These are phyloP conservation scores for Smithsoniella earleae DNA, from an alignment of 163 green algal genomes.

Conservation along the genomic window DNA sequence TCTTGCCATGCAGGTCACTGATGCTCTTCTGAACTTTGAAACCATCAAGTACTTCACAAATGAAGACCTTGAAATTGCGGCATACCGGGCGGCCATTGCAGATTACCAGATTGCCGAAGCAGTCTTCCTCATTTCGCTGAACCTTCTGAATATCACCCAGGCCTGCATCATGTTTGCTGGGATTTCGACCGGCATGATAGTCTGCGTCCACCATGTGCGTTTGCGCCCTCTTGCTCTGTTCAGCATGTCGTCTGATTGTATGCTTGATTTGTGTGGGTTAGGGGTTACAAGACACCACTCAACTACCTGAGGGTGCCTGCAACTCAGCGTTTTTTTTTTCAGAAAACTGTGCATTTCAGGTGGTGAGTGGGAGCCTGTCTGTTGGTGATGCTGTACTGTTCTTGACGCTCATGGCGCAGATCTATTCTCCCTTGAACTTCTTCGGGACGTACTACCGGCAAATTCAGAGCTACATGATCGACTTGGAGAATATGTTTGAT, in stretches of 20 bases:
- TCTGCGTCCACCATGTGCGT: constrained; percentile 43
- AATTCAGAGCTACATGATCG: constrained; percentile 62
- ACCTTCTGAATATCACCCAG: constrained; percentile 66
- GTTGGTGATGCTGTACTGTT: constrained; percentile 83
- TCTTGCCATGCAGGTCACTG: constrained; percentile 37
- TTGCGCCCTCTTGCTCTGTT: background rate
- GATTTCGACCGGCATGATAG: constrained; percentile 51
- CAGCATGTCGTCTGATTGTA: no score
- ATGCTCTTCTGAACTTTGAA: constrained; percentile 70
- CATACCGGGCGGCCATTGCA: constrained; percentile 43
- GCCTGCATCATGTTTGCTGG: constrained; percentile 57
- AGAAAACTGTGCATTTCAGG: no score
- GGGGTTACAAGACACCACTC: constrained; percentile 27
- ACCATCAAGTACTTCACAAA: constrained; percentile 80
- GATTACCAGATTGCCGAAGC: constrained; percentile 42
- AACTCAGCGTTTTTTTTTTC: constrained; percentile 33
- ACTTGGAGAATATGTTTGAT: constrained; percentile 74
- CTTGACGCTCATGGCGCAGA: constrained; percentile 58
- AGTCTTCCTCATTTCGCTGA: constrained; percentile 40
- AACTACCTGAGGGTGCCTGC: no score
- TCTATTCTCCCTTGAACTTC: constrained; percentile 44
- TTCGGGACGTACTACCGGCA: constrained; percentile 59
- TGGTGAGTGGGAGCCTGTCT: constrained; percentile 47
- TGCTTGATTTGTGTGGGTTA: no score
- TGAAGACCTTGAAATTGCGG: constrained; percentile 55